Conservation (phyloP, 306 rosid genomes). For the Abrus precatorius region DNA sequence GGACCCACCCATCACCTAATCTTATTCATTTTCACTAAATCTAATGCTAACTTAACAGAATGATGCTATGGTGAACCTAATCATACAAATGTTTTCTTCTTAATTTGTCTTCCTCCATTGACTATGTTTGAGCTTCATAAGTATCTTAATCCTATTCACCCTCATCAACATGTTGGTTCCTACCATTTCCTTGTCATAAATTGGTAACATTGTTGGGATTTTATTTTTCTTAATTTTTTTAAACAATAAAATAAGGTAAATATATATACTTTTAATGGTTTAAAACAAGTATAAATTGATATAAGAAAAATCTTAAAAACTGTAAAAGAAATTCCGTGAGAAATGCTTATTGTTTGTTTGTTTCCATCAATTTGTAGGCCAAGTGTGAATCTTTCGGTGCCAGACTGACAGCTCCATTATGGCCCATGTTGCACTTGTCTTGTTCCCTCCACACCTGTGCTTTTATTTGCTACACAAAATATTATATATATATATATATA, state of each 20-base stretch:
- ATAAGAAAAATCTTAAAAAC: too few species aligned
- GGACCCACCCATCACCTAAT: conserved; percentile 52
- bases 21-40: conserved; percentile 36
- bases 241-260: too few species aligned
- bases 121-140: background rate
- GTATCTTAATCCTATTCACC: background rate
- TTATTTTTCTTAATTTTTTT: too few species aligned
- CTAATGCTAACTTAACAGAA: conserved; percentile 17
- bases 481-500: too few species aligned
- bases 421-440: background rate
- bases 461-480: too few species aligned
- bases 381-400: background rate
- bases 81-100: conserved; percentile 21
- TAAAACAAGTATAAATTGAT: background rate
- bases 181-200: too few species aligned
- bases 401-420: background rate
- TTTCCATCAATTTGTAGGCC: background rate
- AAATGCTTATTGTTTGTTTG: background rate
- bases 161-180: background rate
- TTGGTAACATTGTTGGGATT: background rate
- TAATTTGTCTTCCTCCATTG: background rate
- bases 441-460: too few species aligned
- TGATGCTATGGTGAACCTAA: conserved; percentile 52
- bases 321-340: background rate
- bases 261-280: too few species aligned